Base-by-base conservation (phyloP, 192 early-diverging fungal genomes). In the Gonapodya prolifera region DNA sequence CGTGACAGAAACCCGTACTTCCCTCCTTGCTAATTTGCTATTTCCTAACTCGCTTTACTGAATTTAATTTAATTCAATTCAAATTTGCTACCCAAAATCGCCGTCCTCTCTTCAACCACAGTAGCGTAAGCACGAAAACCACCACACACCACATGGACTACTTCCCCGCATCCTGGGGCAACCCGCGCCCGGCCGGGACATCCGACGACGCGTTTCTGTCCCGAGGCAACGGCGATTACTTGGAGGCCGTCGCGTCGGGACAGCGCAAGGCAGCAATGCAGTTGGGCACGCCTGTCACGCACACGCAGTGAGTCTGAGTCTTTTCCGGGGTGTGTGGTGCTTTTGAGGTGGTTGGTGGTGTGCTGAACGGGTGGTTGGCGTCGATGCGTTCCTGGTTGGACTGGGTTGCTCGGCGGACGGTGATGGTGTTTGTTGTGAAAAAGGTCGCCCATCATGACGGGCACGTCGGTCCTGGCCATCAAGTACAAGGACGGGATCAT, bases 401-500 rank as follows among this genome's bases (percentile, higher is more conserved):
- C n/a, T n/a, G n/a, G n/a, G n/a, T n/a, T n/a, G n/a, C n/a, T n/a
- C n/a, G n/a, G n/a, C n/a, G n/a, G n/a, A n/a, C n/a, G n/a, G 45
- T 78, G 35, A 13, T 2, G 17, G 30, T 1, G 75, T 1, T 0
- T 35, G 35, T n/a, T n/a, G n/a, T 32, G 28, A 70, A 33, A 30
- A 75, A n/a, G 76, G 23, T 78, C 28, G 35, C 45, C 30, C 33
- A 86, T 95, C 34, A 92, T 99, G 23, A 96, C 94, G 23, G 96
- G 96, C 79, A 95, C 95, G 2, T 97, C 96, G 35, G 93, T 98
- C 33, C 80, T 99, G 45, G 97, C 89, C 69, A 86, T 99, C 81
- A 93, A 94, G 85, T 99, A 93, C 89, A 96, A 95, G 82, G 95
- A 96, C 78, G 97, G 97, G 75, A 88, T 99, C 35, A 97, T 99